Conservation (phyloP, 495 filamentous ascomycete genomes). For the Podospora appendiculata region DNA sequence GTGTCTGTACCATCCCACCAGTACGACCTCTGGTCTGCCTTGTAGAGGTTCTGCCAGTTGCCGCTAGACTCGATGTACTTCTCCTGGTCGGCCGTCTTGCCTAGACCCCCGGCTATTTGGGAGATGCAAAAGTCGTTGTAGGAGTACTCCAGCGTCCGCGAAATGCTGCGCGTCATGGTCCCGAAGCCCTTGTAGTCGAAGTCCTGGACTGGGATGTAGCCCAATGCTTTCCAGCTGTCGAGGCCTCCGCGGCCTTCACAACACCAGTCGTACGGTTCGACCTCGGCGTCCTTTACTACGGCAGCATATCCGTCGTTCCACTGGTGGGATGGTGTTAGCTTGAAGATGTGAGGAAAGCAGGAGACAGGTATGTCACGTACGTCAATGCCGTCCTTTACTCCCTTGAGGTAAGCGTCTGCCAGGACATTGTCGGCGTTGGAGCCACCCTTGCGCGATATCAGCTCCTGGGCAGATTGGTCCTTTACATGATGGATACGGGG, state of each 20-base stretch:
- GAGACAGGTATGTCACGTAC: conserved; percentile 13
- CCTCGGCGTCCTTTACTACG: conserved; percentile 67
- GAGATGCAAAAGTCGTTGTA: conserved; percentile 74
- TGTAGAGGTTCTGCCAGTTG: conserved; percentile 67
- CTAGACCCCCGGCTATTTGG: conserved; percentile 50
- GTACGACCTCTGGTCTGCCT: conserved; percentile 50
- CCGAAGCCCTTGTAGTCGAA: conserved; percentile 61
- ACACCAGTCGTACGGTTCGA: conserved; percentile 64
- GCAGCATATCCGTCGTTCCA: conserved; percentile 68
- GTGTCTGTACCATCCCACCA: conserved; percentile 52
- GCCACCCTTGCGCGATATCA: conserved; percentile 41
- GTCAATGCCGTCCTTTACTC: conserved; percentile 53
- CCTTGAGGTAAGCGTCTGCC: conserved; percentile 64
- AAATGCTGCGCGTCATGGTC: conserved; percentile 62
- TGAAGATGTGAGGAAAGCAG: not conserved
- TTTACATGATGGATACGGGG: no score
- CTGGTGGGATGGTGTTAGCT: conserved; percentile 8
- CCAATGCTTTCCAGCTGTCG: conserved; percentile 57
- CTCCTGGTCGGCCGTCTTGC: conserved; percentile 44
- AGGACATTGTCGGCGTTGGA: conserved; percentile 75
- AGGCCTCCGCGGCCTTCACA: conserved; percentile 63
- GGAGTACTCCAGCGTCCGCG: conserved; percentile 66
- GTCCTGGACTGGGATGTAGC: conserved; percentile 64
- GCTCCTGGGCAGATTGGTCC: not conserved
- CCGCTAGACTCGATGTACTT: conserved; percentile 54